Conservation (phyloP, 2,329 filamentous ascomycete species). For the Xylariaceae sp. region DNA sequence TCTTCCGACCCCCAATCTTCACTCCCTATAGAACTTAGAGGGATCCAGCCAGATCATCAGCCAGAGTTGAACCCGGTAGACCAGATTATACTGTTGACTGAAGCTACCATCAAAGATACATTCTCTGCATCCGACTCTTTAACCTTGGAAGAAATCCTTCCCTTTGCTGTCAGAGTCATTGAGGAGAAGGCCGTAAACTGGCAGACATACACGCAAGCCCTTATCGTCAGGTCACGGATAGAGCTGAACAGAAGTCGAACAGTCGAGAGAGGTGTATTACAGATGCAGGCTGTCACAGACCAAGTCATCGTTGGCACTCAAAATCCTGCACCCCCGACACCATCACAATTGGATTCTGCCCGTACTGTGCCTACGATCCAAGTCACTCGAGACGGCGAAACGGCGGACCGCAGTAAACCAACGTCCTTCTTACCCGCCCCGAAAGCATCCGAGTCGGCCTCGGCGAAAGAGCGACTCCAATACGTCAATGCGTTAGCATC, state of each 20-base stretch:
- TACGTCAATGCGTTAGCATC: conserved; percentile 82
- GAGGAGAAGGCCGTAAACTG: conserved; percentile 89
- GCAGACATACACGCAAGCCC: conserved; percentile 93
- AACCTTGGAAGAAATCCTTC: conserved; percentile 87
- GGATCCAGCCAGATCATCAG: conserved; percentile 70
- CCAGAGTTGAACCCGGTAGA: conserved; percentile 78
- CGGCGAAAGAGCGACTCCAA: conserved; percentile 66
- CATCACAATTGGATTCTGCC: conserved; percentile 14
- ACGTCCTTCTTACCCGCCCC: conserved; percentile 77
- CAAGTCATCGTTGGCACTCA: conserved; percentile 82
- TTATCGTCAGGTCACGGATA: conserved; percentile 83
- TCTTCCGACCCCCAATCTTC: conserved; percentile 29
- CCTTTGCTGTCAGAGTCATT: conserved; percentile 83
- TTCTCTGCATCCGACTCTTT: conserved; percentile 76
- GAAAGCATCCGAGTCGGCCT: conserved; percentile 70
- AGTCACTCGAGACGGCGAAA: conserved; percentile 35
- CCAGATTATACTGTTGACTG: conserved; percentile 83
- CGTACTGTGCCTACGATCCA: conserved; percentile 41
- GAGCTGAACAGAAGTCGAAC: conserved; percentile 84
- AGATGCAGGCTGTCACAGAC: conserved; percentile 91
- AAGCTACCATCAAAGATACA: conserved; percentile 82
- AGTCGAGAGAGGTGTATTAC: conserved; percentile 80
- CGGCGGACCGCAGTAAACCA: conserved; percentile 40
- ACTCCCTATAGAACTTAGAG: conserved; percentile 57
- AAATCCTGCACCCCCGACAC: conserved; percentile 25